These are phyloP conservation scores for Brassica carinata DNA, from an alignment of 345 rosid genomes.

Conservation along the genomic window DNA sequence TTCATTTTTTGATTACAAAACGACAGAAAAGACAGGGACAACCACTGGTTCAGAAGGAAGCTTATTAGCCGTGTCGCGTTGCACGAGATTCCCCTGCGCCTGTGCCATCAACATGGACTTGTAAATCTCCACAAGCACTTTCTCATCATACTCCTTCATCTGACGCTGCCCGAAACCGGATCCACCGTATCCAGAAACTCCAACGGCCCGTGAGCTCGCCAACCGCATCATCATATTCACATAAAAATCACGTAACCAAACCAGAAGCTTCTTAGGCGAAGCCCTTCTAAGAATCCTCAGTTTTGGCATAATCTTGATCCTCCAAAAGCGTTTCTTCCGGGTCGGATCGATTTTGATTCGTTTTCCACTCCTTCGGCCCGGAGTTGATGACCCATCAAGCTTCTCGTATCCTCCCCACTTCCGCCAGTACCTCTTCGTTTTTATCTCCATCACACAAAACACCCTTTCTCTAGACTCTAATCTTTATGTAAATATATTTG, in stretches of 20 bases:
- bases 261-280: conserved; percentile 54
- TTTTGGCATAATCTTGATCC: conserved; percentile 58
- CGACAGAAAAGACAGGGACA: conserved; percentile 15
- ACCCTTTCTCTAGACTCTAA: background rate
- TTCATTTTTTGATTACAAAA: conserved; percentile 5
- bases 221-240: conserved; percentile 69
- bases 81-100: conserved; percentile 54
- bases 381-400: conserved; percentile 35
- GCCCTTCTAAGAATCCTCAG: conserved; percentile 38
- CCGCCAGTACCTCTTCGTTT: conserved; percentile 48
- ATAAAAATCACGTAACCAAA: conserved; percentile 68
- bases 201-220: conserved; percentile 49
- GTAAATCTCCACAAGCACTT: conserved; percentile 67
- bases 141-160: conserved; percentile 55
- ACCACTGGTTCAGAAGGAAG: conserved; percentile 28
- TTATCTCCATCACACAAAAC: conserved; percentile 27
- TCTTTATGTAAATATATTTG: background rate
- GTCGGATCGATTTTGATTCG: conserved; percentile 30
- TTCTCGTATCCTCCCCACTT: conserved; percentile 56
- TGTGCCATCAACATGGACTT: conserved; percentile 58
- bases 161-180: conserved; percentile 42
- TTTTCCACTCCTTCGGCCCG: conserved; percentile 26
- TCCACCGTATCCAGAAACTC: conserved; percentile 40
- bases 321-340: conserved; percentile 48
- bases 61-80: conserved; percentile 41